Base-by-base conservation (phyloP, 1,284 basidiomycete genomes). In the Gymnopus androsaceus region DNA sequence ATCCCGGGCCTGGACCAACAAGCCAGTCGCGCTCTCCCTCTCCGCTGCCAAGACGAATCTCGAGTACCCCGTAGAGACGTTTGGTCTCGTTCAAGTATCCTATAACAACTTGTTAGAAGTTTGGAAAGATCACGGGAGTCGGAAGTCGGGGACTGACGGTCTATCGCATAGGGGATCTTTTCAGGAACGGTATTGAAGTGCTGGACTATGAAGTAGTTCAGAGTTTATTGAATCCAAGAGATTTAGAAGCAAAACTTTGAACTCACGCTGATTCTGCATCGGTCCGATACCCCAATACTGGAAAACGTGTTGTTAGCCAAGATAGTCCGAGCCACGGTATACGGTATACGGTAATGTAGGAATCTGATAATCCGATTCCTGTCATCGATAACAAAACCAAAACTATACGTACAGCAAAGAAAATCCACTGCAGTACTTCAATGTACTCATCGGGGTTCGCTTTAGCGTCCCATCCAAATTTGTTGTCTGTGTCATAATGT, bases 31-130 rank as follows among this genome's bases (percentile, higher is more conserved):
- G 80, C 21, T 27, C 54, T 50, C n/a, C n/a, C n/a, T n/a, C n/a
- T n/a, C n/a, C n/a, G n/a, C 77, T 76, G 28, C 73, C 67, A 2
- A 95, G 80, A 21, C 85, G 83, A 55, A 82, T 81, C 62, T 94
- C 85, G 54, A 94, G 79, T 8, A 94, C 91, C 37, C 80, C 74
- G 67, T 88, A 92, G 4, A 94, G 78, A 28, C 92, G 82, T 67
- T 85, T 85, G 2, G 88, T 88, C 75, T 94, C 92, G 33, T 88
- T 81, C 27, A 80, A 62, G 72, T 92, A 94, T 49, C 89, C 82
- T n/a, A n/a, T n/a, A n/a, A n/a, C n/a, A n/a, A n/a, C n/a, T n/a
- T 84, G 72, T 3, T 33, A 27, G 21, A 17, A 17, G 58, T 53
- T 23, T 48, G 45, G n/a, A 30, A 25, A 19, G 28, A n/a, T n/a